phyloP scores from a whole-genome alignment of 2,329 filamentous ascomycete species.

The Aspergillus flavus region DNA sequence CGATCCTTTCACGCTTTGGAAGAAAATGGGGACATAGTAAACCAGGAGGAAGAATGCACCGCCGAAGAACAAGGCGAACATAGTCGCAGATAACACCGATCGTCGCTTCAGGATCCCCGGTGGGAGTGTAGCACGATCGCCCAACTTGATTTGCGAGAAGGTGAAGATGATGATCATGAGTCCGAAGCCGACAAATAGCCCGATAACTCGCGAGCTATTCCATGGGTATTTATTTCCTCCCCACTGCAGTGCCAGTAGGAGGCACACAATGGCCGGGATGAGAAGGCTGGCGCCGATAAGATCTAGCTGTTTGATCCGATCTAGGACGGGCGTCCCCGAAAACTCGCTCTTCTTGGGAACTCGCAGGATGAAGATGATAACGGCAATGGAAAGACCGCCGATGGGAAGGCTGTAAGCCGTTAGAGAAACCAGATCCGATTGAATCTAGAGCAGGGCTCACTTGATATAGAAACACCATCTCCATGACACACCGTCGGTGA shows the following conservation, averaged over 20 bases:
- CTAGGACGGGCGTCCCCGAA: slow-evolving; percentile 34
- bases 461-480: slow-evolving; percentile 52
- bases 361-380: slow-evolving; percentile 53
- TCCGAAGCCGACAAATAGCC: slow-evolving; percentile 24
- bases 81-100: slow-evolving; percentile 35
- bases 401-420: slow-evolving; percentile 34
- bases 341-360: slow-evolving; percentile 39
- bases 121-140: slow-evolving; percentile 54
- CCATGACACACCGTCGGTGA: slow-evolving; percentile 45
- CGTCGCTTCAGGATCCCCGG: slow-evolving; percentile 53
- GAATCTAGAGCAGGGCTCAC: neutral
- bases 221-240: slow-evolving; percentile 26
- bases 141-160: slow-evolving; percentile 48
- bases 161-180: slow-evolving; percentile 46
- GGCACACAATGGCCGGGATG: slow-evolving; percentile 25
- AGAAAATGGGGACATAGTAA: slow-evolving; percentile 50
- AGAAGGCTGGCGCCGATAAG: slow-evolving; percentile 38
- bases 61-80: slow-evolving; percentile 41
- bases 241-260: slow-evolving; percentile 29
- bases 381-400: slow-evolving; percentile 43
- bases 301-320: slow-evolving; percentile 45
- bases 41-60: slow-evolving; percentile 44
- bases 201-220: slow-evolving; percentile 26
- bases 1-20: slow-evolving; percentile 49
- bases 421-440: neutral